These are phyloP conservation scores for Striga hermonthica DNA, from an alignment of 305 asterid species.

Conservation along the genomic window DNA sequence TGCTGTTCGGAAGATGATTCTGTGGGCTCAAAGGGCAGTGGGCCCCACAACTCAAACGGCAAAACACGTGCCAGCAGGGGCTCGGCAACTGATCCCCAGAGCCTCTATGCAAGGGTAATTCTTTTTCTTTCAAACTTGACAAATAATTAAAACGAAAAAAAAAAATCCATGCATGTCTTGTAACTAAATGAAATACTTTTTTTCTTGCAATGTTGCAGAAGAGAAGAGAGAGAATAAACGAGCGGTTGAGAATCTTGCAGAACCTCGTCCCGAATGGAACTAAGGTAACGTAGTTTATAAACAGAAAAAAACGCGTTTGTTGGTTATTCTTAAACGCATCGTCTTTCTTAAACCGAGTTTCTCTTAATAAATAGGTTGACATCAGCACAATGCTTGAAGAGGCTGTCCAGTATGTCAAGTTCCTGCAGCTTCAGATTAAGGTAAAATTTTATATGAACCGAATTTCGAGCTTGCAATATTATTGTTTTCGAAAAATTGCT, in stretches of 20 bases:
- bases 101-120: slow-evolving; percentile 63
- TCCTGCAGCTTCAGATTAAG: slow-evolving; percentile 51
- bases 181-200: background rate
- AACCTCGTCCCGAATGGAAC: slow-evolving; percentile 57
- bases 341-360: too few species aligned
- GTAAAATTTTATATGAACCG: slow-evolving; percentile 28
- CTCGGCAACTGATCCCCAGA: slow-evolving; percentile 54
- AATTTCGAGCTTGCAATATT: too few species aligned
- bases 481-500: too few species aligned
- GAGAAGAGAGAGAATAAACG: slow-evolving; percentile 53
- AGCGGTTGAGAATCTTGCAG: slow-evolving; percentile 48
- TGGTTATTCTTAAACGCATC: too few species aligned
- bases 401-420: slow-evolving; percentile 49
- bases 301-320: too few species aligned
- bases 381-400: slow-evolving; percentile 60
- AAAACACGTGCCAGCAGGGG: slow-evolving; percentile 48
- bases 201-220: slow-evolving; percentile 35
- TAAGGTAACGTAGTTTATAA: slow-evolving; percentile 31
- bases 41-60: slow-evolving; percentile 25
- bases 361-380: slow-evolving; percentile 55
- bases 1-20: slow-evolving; percentile 52
- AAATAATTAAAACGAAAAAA: too few species aligned
- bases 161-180: background rate
- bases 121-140: background rate
- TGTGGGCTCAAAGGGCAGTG: slow-evolving; percentile 26